Evolutionary conservation across 176 grass and related monocot genomes (phyloP).

Genomic region (Themeda triandra): DNA sequence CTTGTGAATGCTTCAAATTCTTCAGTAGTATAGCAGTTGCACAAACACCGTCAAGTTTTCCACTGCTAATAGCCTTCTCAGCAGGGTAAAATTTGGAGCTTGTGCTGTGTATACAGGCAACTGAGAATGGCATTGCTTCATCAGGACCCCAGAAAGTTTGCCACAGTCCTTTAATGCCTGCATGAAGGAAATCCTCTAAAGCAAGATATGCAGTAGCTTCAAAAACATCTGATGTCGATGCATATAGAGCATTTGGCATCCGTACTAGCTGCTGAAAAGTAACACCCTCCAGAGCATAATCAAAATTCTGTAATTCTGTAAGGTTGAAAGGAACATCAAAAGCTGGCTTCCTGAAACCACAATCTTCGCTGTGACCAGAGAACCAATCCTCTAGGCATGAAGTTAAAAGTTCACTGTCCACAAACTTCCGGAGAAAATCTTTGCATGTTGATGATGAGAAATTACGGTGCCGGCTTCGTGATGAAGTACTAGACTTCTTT

Average conservation of each 20-base stretch:
- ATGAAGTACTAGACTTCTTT: conserved; percentile 51
- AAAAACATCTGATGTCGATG: conserved; percentile 73
- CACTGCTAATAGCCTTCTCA: conserved; percentile 90
- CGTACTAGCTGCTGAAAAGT: conserved; percentile 88
- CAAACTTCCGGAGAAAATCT: conserved; percentile 89
- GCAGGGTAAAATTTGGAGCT: conserved; percentile 92
- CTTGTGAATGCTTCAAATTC: conserved; percentile 55
- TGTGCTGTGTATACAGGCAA: conserved; percentile 94
- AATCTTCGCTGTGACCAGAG: conserved; percentile 56
- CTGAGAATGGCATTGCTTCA: conserved; percentile 73
- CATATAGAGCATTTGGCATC: conserved; percentile 87
- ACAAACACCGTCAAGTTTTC: conserved; percentile 86
- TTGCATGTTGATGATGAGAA: conserved; percentile 77
- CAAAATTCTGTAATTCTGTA: conserved; percentile 77
- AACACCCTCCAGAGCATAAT: conserved; percentile 85
- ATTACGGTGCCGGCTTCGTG: conserved; percentile 30
- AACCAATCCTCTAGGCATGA: conserved; percentile 81
- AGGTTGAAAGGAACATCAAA: conserved; percentile 79
- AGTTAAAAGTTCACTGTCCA: conserved; percentile 85
- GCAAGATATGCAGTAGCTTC: conserved; percentile 90
- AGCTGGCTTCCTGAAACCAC: conserved; percentile 43
- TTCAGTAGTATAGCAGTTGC: conserved; percentile 80
- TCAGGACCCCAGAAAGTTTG: conserved; percentile 87
- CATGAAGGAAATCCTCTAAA: conserved; percentile 93
- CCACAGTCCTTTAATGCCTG: conserved; percentile 83